phyloP scores from a whole-genome alignment of 371 early-diverging fungal species.

The Mortierella sp. region DNA sequence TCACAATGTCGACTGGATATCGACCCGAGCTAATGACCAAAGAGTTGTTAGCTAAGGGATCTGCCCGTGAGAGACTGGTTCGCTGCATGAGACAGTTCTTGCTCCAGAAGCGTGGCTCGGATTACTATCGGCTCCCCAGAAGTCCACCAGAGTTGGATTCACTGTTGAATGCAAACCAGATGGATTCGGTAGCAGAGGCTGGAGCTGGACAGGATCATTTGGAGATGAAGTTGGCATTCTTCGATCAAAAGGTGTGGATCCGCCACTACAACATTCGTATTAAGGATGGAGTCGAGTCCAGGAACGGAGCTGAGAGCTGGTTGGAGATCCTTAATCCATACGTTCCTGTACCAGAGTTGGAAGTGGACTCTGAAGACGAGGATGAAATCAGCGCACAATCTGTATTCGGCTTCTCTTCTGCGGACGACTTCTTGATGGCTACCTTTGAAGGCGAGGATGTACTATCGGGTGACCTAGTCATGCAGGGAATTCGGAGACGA shows the following conservation, averaged over 20 bases:
- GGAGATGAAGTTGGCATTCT: conserved; percentile 34
- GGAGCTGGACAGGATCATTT: conserved; percentile 37
- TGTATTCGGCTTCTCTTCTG: conserved; percentile 4
- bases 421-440: conserved; percentile 13
- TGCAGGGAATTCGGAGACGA: not conserved
- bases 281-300: conserved; percentile 34
- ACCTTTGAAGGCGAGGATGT: conserved; percentile 4
- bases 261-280: conserved; percentile 40
- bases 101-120: conserved; percentile 7
- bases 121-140: conserved; percentile 40
- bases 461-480: not conserved
- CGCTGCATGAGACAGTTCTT: conserved; percentile 29
- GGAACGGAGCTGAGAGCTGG: conserved; percentile 46
- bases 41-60: conserved; percentile 17
- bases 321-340: conserved; percentile 36
- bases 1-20: conserved; percentile 44
- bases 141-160: conserved; percentile 19
- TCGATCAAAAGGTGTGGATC: conserved; percentile 36
- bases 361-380: conserved; percentile 19
- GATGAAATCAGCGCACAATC: not conserved
- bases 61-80: conserved; percentile 30
- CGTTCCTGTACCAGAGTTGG: conserved; percentile 12
- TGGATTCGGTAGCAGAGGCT: conserved; percentile 1
- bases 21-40: conserved; percentile 36
- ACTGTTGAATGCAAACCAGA: not conserved